Base-by-base conservation (phyloP, 768 basidiomycete species). In the Pleurotus sapidus region DNA sequence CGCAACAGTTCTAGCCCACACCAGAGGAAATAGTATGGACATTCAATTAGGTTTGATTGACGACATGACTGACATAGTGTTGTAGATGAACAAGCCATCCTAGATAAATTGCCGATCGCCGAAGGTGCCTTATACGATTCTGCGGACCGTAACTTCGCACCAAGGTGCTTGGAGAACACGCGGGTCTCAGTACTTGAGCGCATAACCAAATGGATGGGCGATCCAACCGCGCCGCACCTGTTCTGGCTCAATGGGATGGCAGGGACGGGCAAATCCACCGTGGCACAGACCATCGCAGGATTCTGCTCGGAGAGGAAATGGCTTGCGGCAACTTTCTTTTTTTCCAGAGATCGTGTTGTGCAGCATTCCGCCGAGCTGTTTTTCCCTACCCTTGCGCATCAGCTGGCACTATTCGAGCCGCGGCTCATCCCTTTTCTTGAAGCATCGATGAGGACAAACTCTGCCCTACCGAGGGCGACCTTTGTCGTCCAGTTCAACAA, bases 261-360 rank as follows among this genome's bases (percentile, higher is more conserved):
- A 6, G 70, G 70, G 2, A 58, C 63, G n/a, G 68, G 68, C 3
- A 71, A 71, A 54, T 62, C 65, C 4, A 64, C 67, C 4, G 61
- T 71, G 11, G 63, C 64, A 9, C 67, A 63, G 23, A 66, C 68
- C 4, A 61, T 67, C 17, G 65, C 68, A 6, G 64, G 66, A 15
- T 14, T 14, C 1, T 61, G 66, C 24, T 62, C 42, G 55, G 57
- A 43, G 34, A 20, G 23, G 30, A 60, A 56, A 15, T 49, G 14
- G 5, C 64, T 74, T 8, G 69, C 68, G 27, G 72, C 69, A 0
- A 70, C 68, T 47, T 75, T 72, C 61, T 75, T 75, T 59, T 73
- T 74, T 61, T 73, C 68, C 0, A 59, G 67, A n/a, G 61, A 64
- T 12, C 67, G 68, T 37, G 45, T 59, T 7, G 64, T 61, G 23